These are phyloP conservation scores for Albizia julibrissin DNA, from an alignment of 306 rosid species.

Conservation along the genomic window DNA sequence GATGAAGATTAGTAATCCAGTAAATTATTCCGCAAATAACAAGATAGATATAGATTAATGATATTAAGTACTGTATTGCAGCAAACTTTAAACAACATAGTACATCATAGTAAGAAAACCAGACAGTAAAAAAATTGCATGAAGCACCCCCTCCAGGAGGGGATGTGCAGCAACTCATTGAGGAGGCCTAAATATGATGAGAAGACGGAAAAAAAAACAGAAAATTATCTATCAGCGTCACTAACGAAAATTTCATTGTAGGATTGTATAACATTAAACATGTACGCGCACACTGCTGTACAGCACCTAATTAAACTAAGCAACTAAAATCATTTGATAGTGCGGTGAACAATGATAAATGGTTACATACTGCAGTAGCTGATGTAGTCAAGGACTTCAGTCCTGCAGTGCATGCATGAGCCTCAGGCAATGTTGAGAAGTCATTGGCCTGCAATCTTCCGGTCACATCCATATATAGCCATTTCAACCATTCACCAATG, in stretches of 20 bases:
- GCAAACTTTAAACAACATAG: not conserved
- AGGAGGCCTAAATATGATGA: not conserved
- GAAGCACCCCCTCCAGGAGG: not conserved
- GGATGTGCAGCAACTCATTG: not conserved
- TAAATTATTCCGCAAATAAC: conserved; percentile 16
- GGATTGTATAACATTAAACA: not conserved
- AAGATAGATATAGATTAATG: conserved; percentile 5
- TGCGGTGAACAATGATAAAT: conserved; percentile 12
- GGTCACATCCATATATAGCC: conserved; percentile 89
- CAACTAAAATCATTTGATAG: conserved; percentile 6
- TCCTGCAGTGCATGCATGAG: conserved; percentile 99
- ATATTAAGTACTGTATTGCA: conserved; percentile 3
- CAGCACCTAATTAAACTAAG: conserved; percentile 17
- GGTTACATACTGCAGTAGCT: conserved; percentile 80
- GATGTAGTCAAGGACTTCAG: conserved; percentile 93
- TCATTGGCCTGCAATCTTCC: conserved; percentile 77
- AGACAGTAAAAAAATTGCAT: not conserved
- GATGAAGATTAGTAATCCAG: conserved; percentile 4
- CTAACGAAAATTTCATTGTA: not conserved
- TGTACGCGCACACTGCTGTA: not conserved
- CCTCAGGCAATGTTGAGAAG: conserved; percentile 91
- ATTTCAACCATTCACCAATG: conserved; percentile 89
- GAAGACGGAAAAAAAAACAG: not conserved
- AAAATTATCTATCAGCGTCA: not conserved
- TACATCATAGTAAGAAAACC: not conserved